These are phyloP conservation scores for Hyphopichia khmerensis DNA, from an alignment of 1,139 yeast species.

Conservation along the genomic window DNA sequence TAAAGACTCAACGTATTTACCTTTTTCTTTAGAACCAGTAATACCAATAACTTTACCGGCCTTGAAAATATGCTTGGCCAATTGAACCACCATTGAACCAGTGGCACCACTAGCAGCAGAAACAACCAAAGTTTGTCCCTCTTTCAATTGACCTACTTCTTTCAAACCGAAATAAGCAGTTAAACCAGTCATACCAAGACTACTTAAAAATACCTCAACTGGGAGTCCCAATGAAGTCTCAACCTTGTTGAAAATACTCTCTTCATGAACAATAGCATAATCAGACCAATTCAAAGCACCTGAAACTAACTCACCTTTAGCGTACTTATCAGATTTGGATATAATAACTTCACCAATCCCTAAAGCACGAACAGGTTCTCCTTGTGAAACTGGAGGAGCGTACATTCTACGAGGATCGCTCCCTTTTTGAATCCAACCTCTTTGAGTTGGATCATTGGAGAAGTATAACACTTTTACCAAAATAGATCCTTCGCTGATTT, in stretches of 20 bases:
- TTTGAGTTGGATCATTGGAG: slow-evolving; percentile 32
- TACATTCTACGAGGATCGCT: slow-evolving; percentile 18
- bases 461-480: slow-evolving; percentile 19
- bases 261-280: slow-evolving; percentile 21
- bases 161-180: slow-evolving; percentile 63
- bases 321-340: slow-evolving; percentile 20
- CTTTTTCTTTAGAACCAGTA: slow-evolving; percentile 61
- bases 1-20: slow-evolving; percentile 51
- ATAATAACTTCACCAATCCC: slow-evolving; percentile 23
- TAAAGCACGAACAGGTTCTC: slow-evolving; percentile 17
- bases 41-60: slow-evolving; percentile 62
- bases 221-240: slow-evolving; percentile 24
- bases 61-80: slow-evolving; percentile 54
- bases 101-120: slow-evolving; percentile 75
- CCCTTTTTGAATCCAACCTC: slow-evolving; percentile 23
- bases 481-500: slow-evolving; percentile 16
- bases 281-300: slow-evolving; percentile 31
- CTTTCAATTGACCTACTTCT: slow-evolving; percentile 41
- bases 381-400: slow-evolving; percentile 17
- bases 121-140: slow-evolving; percentile 42
- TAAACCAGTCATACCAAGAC: slow-evolving; percentile 54
- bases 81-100: slow-evolving; percentile 60
- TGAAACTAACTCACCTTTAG: slow-evolving; percentile 19
- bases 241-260: slow-evolving; percentile 20
- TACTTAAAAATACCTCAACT: slow-evolving; percentile 23